phyloP scores from a whole-genome alignment of 2,329 filamentous ascomycete genomes.

The Cladosporium oxysporum region DNA sequence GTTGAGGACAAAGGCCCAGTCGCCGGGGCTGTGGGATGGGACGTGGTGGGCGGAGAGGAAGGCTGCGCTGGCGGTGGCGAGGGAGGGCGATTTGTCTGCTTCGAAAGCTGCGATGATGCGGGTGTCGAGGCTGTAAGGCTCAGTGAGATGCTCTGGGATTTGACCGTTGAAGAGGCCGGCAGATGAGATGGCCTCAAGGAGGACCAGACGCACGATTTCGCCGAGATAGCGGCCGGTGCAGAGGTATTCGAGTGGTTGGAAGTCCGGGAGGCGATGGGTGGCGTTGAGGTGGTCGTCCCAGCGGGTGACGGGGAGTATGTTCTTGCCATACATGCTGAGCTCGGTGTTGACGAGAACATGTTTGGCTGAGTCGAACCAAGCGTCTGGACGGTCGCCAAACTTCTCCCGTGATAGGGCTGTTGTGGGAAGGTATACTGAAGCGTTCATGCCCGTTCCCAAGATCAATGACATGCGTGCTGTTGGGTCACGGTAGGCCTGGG shows the following conservation, averaged over 20 bases:
- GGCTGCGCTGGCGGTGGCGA: slow-evolving; percentile 45
- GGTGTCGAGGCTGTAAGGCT: slow-evolving; percentile 62
- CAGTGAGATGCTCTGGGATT: slow-evolving; percentile 54
- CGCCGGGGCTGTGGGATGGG: slow-evolving; percentile 46
- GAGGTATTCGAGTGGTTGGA: slow-evolving; percentile 66
- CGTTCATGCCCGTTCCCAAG: slow-evolving; percentile 65
- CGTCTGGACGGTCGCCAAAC: slow-evolving; percentile 56
- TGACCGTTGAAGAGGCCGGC: slow-evolving; percentile 59
- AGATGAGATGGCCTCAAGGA: slow-evolving; percentile 60
- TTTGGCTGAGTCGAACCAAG: slow-evolving; percentile 58
- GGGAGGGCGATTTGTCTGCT: slow-evolving; percentile 43
- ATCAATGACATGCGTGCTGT: slow-evolving; percentile 65
- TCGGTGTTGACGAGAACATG: slow-evolving; percentile 67
- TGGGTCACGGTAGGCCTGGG: slow-evolving; percentile 62
- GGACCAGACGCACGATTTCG: slow-evolving; percentile 62
- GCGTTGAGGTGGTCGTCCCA: slow-evolving; percentile 64
- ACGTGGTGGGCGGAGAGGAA: slow-evolving; percentile 57
- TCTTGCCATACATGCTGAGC: slow-evolving; percentile 65
- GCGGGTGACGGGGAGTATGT: slow-evolving; percentile 58
- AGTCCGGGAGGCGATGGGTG: slow-evolving; percentile 59
- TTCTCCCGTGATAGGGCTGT: slow-evolving; percentile 56
- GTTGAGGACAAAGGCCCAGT: slow-evolving; percentile 57
- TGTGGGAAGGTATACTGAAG: slow-evolving; percentile 62
- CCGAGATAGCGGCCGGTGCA: slow-evolving; percentile 65
- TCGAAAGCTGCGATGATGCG: slow-evolving; percentile 61